A percentile compares a stretch with the other conserved stretches of the same genome.
Conservation (phyloP, 306 rosid genomes). For the Phaseolus lunatus region DNA sequence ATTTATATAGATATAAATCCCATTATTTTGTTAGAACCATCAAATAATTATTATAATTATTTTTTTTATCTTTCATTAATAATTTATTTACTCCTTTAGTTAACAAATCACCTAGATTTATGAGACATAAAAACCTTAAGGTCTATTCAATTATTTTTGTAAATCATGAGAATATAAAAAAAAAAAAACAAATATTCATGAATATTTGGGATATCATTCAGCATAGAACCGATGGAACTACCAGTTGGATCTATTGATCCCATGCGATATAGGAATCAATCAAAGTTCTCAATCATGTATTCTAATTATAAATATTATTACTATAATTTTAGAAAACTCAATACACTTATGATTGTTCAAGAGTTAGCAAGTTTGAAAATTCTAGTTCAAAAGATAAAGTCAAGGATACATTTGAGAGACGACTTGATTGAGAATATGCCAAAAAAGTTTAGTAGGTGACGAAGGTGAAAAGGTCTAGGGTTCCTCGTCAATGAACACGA, state of each 20-base stretch:
- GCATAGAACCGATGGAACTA: not conserved
- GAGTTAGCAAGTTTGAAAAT: constrained; percentile 3
- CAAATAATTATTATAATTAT: too few species aligned
- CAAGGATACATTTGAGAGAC: constrained; percentile 9
- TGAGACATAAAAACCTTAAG: too few species aligned
- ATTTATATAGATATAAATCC: too few species aligned
- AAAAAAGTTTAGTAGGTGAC: not conserved
- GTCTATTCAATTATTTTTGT: too few species aligned
- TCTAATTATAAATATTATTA: not conserved
- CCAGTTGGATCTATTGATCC: not conserved
- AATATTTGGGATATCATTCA: not conserved
- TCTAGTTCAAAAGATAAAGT: not conserved
- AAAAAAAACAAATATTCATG: too few species aligned
- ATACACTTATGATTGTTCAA: not conserved
- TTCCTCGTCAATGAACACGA: constrained; percentile 18
- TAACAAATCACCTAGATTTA: too few species aligned
- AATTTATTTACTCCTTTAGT: too few species aligned
- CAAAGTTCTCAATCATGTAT: not conserved
- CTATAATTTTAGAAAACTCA: not conserved
- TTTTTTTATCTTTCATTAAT: too few species aligned
- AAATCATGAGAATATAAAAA: too few species aligned
- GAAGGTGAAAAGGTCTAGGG: constrained; percentile 35
- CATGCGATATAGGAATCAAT: not conserved
- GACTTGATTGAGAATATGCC: constrained; percentile 11
- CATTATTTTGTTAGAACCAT: too few species aligned